Evolutionary conservation across 1,284 basidiomycete species (phyloP).

Genomic region (Thelephora terrestris): DNA sequence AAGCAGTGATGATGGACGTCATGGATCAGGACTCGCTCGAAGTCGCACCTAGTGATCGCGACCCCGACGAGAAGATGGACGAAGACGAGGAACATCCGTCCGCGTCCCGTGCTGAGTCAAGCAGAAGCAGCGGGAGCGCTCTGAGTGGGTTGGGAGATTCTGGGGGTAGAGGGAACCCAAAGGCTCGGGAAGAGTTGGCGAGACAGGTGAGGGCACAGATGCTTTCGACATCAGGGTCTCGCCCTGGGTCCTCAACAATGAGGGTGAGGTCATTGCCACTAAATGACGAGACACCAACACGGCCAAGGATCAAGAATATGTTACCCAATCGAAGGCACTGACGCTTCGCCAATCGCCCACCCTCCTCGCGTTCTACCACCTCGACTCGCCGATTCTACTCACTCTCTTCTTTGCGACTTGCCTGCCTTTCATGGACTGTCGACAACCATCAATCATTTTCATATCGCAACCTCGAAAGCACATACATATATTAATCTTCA

Average conservation of each 20-base stretch:
- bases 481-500: too few species aligned
- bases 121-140: constrained; percentile 2
- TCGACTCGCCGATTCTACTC: too few species aligned
- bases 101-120: neutral
- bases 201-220: neutral
- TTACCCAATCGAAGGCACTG: neutral
- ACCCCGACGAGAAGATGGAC: constrained; percentile 19
- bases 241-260: constrained; percentile 14
- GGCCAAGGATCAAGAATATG: constrained; percentile 38
- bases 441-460: too few species aligned
- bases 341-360: neutral
- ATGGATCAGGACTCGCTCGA: constrained; percentile 53
- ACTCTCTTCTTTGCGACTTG: too few species aligned
- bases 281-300: constrained; percentile 53
- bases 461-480: too few species aligned
- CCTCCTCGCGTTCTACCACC: neutral
- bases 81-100: constrained; percentile 18
- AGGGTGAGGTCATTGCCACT: constrained; percentile 20
- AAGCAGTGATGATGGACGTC: constrained; percentile 43
- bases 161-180: constrained; percentile 6
- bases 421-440: too few species aligned
- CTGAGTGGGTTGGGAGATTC: constrained; percentile 5
- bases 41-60: constrained; percentile 29
- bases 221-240: neutral
- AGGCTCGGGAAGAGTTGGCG: neutral